Percentiles rank a stretch among this genome's conserved stretches.
Evolutionary conservation across 495 filamentous ascomycete species (phyloP).

Genomic region (Penicillium dipodomyicola): DNA sequence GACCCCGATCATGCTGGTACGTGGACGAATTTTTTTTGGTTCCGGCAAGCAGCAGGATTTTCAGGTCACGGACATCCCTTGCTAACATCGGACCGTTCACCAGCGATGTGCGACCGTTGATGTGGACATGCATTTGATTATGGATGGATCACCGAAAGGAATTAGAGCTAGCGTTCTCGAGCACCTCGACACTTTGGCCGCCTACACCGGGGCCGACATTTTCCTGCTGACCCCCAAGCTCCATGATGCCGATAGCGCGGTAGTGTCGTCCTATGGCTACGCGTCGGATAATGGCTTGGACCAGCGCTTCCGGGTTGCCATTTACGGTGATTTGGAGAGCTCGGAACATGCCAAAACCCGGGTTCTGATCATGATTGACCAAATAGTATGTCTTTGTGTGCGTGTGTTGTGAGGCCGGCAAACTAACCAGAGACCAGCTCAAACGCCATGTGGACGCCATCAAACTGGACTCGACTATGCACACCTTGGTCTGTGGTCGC

Average conservation of each 20-base stretch:
- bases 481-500: conserved; percentile 85
- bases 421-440: conserved; percentile 58
- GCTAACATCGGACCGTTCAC: conserved; percentile 24
- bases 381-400: conserved; percentile 66
- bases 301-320: conserved; percentile 81
- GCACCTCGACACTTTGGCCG: conserved; percentile 78
- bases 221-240: conserved; percentile 85
- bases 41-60: conserved; percentile 4
- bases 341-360: conserved; percentile 95
- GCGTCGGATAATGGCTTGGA: conserved; percentile 65
- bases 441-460: conserved; percentile 79
- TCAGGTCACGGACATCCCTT: conserved; percentile 17
- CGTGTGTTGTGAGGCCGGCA: background rate
- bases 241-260: conserved; percentile 51
- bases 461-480: conserved; percentile 80
- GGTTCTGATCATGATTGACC: conserved; percentile 94
- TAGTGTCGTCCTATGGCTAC: conserved; percentile 62
- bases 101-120: conserved; percentile 91
- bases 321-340: conserved; percentile 94
- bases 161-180: conserved; percentile 71
- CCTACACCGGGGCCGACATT: conserved; percentile 89
- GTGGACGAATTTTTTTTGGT: conserved; percentile 37
- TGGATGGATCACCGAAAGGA: conserved; percentile 63
- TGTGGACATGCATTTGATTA: conserved; percentile 83
- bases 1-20: conserved; percentile 82